Conservation (phyloP, 768 basidiomycete species). For the Suillus alpinus region DNA sequence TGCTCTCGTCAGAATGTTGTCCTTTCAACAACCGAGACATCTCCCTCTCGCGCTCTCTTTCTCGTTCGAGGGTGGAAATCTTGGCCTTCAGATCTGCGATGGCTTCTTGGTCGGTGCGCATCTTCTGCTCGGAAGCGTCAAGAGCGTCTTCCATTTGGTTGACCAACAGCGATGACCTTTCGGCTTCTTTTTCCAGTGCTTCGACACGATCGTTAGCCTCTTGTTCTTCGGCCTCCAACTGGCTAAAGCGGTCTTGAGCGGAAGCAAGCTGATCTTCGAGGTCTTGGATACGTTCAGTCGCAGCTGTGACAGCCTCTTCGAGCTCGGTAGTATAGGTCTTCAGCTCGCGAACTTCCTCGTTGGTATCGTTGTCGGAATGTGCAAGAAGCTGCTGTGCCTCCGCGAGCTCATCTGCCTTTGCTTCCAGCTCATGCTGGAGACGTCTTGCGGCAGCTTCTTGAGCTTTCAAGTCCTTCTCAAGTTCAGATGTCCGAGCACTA, state of each 20-base stretch:
- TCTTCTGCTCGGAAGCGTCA: slow-evolving; percentile 70
- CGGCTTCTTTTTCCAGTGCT: slow-evolving; percentile 49
- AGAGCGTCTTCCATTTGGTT: slow-evolving; percentile 75
- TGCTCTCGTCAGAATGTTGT: slow-evolving; percentile 30
- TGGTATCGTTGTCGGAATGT: slow-evolving; percentile 21
- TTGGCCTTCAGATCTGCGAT: slow-evolving; percentile 50
- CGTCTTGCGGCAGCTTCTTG: slow-evolving; percentile 30
- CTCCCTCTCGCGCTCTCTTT: slow-evolving; percentile 39
- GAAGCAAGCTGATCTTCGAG: slow-evolving; percentile 55
- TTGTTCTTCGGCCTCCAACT: slow-evolving; percentile 43
- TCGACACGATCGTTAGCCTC: slow-evolving; percentile 48
- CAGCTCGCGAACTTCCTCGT: slow-evolving; percentile 35
- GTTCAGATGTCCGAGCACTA: slow-evolving; percentile 34
- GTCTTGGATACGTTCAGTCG: slow-evolving; percentile 49
- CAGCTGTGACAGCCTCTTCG: slow-evolving; percentile 54
- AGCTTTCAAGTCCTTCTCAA: slow-evolving; percentile 45
- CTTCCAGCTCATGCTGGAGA: slow-evolving; percentile 44
- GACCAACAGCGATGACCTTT: slow-evolving; percentile 53
- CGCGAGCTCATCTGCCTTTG: slow-evolving; percentile 24
- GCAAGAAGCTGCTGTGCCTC: slow-evolving; percentile 25
- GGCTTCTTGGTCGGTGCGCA: slow-evolving; percentile 57
- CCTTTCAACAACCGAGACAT: slow-evolving; percentile 18
- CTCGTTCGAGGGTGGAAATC: slow-evolving; percentile 56
- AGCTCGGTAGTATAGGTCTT: slow-evolving; percentile 56
- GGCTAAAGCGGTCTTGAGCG: slow-evolving; percentile 44